These are phyloP conservation scores for Boletus subcaerulescens DNA, from an alignment of 768 basidiomycete genomes.

Conservation along the genomic window DNA sequence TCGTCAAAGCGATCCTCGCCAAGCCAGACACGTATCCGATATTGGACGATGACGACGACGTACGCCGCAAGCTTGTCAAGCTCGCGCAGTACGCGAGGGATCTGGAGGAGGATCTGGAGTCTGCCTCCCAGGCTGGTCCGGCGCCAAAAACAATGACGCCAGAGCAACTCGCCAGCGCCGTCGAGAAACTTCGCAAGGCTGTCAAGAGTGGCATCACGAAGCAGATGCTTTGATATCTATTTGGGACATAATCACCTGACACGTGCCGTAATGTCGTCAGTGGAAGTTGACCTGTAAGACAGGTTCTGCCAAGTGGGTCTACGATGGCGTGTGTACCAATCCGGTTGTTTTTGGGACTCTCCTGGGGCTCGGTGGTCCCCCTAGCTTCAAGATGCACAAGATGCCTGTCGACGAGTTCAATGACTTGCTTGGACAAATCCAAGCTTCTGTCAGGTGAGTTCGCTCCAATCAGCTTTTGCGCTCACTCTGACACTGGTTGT, in stretches of 20 bases:
- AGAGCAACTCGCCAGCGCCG: slow-evolving; percentile 40
- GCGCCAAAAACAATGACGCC: slow-evolving; percentile 34
- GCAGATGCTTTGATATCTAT: slow-evolving; percentile 33
- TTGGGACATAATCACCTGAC: not conserved
- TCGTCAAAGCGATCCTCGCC: slow-evolving; percentile 39
- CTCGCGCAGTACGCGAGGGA: slow-evolving; percentile 34
- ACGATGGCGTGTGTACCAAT: slow-evolving; percentile 51
- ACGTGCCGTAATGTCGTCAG: slow-evolving; percentile 25
- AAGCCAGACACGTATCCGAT: slow-evolving; percentile 36
- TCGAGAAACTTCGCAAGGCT: slow-evolving; percentile 44
- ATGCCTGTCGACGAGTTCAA: slow-evolving; percentile 35
- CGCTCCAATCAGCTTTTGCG: not conserved
- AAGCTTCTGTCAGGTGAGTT: slow-evolving; percentile 37
- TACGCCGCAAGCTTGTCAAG: slow-evolving; percentile 26
- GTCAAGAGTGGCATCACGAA: slow-evolving; percentile 49
- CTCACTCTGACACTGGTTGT: not conserved
- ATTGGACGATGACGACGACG: slow-evolving; percentile 32
- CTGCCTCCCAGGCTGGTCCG: slow-evolving; percentile 7
- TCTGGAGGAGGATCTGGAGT: slow-evolving; percentile 31
- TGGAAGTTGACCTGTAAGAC: slow-evolving; percentile 54
- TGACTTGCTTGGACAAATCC: slow-evolving; percentile 33
- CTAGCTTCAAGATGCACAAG: slow-evolving; percentile 52
- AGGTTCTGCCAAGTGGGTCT: slow-evolving; percentile 45
- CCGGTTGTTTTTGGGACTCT: slow-evolving; percentile 46
- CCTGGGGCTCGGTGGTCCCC: slow-evolving; percentile 41